A percentile compares a stretch with the other conserved stretches of the same genome.
phyloP scores from a whole-genome alignment of 345 rosid genomes.

The Schrenkiella parvula region DNA sequence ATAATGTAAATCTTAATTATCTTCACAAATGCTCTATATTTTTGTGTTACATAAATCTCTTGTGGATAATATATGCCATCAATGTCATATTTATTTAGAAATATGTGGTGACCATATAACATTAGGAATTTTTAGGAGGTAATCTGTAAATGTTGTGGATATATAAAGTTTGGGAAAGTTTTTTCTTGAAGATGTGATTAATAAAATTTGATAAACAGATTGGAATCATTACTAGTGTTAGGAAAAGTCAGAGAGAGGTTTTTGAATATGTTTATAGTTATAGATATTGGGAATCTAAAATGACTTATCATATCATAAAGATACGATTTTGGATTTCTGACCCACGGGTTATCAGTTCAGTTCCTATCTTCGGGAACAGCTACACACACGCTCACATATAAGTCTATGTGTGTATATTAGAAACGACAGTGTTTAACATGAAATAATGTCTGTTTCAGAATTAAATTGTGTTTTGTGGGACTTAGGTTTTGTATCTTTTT shows the following conservation, averaged over 20 bases:
- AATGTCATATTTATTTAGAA: constrained; percentile 8
- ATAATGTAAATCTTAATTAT: background rate
- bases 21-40: background rate
- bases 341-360: constrained; percentile 14
- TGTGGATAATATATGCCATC: background rate
- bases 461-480: background rate
- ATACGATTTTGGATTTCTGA: constrained; percentile 17
- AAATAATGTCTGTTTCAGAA: background rate
- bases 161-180: background rate
- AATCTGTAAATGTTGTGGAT: background rate
- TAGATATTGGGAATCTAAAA: constrained; percentile 16
- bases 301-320: constrained; percentile 15
- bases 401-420: background rate
- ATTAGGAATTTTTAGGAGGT: background rate
- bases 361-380: background rate
- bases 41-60: background rate
- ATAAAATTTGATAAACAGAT: background rate
- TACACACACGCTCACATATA: background rate
- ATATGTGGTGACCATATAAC: background rate
- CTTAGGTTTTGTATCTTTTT: constrained; percentile 3
- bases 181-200: background rate
- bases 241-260: background rate
- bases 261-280: constrained; percentile 2
- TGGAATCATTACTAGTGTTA: constrained; percentile 8
- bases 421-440: constrained; percentile 12